Conservation (phyloP, 2,329 filamentous ascomycete genomes). For the Talaromyces islandicus region DNA sequence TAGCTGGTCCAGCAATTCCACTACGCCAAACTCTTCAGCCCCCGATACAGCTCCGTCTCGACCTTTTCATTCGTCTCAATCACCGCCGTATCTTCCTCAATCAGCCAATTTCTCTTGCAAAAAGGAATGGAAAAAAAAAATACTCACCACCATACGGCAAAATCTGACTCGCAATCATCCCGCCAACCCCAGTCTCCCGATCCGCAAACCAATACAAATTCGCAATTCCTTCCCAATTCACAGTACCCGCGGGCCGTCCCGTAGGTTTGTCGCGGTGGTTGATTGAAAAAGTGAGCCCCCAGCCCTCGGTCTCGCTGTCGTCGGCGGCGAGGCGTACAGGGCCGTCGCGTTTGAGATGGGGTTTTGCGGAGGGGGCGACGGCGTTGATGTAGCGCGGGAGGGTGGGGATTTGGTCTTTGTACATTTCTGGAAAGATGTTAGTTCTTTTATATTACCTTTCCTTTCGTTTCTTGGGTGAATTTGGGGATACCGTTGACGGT, state of each 20-base stretch:
- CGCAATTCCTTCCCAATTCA: conserved; percentile 50
- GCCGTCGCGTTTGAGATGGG: conserved; percentile 40
- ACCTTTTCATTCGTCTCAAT: conserved; percentile 6
- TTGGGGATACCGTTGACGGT: conserved; percentile 45
- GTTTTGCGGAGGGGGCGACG: conserved; percentile 42
- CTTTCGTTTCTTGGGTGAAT: too few relatives aligned
- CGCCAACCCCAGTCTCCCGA: conserved; percentile 50
- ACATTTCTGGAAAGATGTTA: conserved; percentile 50
- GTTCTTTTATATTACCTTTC: too few relatives aligned
- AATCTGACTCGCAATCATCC: conserved; percentile 46
- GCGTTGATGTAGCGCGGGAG: conserved; percentile 50
- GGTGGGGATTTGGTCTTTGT: conserved; percentile 53
- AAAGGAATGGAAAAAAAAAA: not conserved
- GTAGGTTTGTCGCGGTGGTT: conserved; percentile 37
- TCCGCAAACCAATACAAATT: conserved; percentile 58
- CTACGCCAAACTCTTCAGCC: conserved; percentile 1
- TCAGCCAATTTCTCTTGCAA: not conserved
- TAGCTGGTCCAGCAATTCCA: not conserved
- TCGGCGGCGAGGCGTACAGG: not conserved
- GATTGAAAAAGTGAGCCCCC: conserved; percentile 55
- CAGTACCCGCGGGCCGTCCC: conserved; percentile 45
- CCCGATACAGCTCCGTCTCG: conserved; percentile 5
- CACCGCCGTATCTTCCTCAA: conserved; percentile 5
- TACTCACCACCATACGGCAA: conserved; percentile 40
- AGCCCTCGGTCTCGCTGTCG: conserved; percentile 51